Base-by-base conservation (phyloP, 1,139 yeast genomes). In the Nematodospora anomalae region DNA sequence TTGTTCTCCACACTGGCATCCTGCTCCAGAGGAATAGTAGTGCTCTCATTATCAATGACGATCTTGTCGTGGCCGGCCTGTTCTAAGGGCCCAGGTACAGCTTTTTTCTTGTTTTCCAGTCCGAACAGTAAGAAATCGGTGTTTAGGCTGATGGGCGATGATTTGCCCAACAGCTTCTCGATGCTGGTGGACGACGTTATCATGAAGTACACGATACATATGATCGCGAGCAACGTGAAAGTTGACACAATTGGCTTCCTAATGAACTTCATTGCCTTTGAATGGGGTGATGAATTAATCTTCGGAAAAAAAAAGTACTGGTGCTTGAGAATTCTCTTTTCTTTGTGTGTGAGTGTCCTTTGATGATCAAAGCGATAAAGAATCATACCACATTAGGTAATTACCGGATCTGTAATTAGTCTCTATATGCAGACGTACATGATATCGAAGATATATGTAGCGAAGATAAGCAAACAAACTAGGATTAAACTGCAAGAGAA, bases 131-230 rank as follows among this genome's bases (percentile, higher is more conserved):
- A 30, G 7, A 33, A 24, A 16, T 35, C 38, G 21, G 37, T 38
- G 11, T 30, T 29, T 16, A 56, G 39, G 39, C 50, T 51, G 30
- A 62, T 49, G 5, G 71, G 69, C 2, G 55, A 39, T 3, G 51
- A 35, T 3, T 39, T 35, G 4, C 65, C 66, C 22, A 62, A 47
- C 3, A 62, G 51, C 12, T 41, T 34, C 16, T 51, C 53, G 10
- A 35, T 24, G 10, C 34, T 32, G n/a, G 44, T 28, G 2, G 60
- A 41, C n/a, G 53, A 39, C 10, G 55, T 42, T 16, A 59, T 47
- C 63, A 62, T 53, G 41, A 55, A 62, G 37, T 55, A 57, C 29
- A 62, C 44, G 25, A 58, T 42, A 20, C 63, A 42, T 11, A 57
- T 43, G 29, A 63, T 47, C 26, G 49, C 50, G 13, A 58, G 23